Evolutionary conservation across 352 stramenopile genomes (phyloP).

Genomic region (Phytophthora cryptogea): DNA sequence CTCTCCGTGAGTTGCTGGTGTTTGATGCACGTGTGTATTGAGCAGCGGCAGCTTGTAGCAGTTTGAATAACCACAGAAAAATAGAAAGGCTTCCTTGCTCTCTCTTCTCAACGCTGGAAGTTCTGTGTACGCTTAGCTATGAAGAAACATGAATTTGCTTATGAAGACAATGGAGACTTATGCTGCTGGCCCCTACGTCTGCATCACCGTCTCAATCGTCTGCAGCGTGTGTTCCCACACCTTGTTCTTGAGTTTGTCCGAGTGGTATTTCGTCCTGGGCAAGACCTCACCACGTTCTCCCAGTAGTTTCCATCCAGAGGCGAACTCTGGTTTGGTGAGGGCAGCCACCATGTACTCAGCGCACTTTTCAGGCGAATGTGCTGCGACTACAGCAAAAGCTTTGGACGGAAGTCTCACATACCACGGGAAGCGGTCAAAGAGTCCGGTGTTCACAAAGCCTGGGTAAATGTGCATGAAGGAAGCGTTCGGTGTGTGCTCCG

Average conservation of each 20-base stretch:
- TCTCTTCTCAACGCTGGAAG: conserved; percentile 12
- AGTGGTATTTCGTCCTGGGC: conserved; percentile 36
- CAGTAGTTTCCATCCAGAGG: conserved; percentile 30
- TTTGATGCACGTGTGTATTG: conserved; percentile 32
- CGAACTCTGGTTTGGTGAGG: conserved; percentile 29
- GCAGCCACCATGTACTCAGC: conserved; percentile 30
- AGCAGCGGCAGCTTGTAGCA: conserved; percentile 29
- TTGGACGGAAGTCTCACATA: conserved; percentile 30
- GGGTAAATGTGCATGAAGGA: conserved; percentile 42
- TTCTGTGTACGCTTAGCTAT: background rate
- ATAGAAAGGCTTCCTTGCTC: conserved; percentile 44
- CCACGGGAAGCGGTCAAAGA: conserved; percentile 31
- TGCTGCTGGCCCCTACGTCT: conserved; percentile 9
- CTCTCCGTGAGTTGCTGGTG: conserved; percentile 29
- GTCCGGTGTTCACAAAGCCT: conserved; percentile 33
- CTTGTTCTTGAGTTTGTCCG: conserved; percentile 25
- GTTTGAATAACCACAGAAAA: conserved; percentile 53
- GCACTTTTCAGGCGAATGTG: conserved; percentile 29
- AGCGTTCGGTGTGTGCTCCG: conserved; percentile 29
- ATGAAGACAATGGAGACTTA: background rate
- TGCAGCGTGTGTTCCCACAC: conserved; percentile 36
- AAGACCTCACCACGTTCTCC: conserved; percentile 20
- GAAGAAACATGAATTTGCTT: background rate
- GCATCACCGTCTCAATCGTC: conserved; percentile 29
- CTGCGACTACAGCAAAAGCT: conserved; percentile 25